Conservation (phyloP, 768 basidiomycete species). For the Mycena metata region DNA sequence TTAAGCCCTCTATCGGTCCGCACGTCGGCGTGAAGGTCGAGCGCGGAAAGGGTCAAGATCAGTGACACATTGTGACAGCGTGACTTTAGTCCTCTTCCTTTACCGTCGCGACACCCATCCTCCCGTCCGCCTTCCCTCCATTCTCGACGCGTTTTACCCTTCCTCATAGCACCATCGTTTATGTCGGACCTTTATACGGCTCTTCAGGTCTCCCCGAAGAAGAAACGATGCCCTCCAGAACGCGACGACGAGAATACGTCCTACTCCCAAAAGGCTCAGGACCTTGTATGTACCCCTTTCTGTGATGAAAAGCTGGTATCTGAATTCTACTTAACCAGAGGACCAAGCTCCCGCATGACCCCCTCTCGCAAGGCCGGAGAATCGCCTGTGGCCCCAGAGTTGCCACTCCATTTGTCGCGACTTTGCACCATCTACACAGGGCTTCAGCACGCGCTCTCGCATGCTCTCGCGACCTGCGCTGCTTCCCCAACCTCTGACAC, state of each 20-base stretch:
- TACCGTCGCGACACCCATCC: conserved; percentile 32
- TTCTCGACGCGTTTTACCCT: conserved; percentile 38
- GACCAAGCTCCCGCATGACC: conserved; percentile 61
- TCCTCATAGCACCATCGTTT: conserved; percentile 19
- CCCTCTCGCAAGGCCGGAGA: conserved; percentile 27
- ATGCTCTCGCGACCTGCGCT: conserved; percentile 87
- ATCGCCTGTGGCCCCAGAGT: conserved; percentile 41
- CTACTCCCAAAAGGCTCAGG: conserved; percentile 80
- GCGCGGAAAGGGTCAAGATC: no score
- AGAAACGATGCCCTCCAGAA: conserved; percentile 70
- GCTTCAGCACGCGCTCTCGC: conserved; percentile 86
- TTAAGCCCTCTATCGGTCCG: no score
- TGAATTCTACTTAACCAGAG: conserved; percentile 23
- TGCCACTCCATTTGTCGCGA: conserved; percentile 73
- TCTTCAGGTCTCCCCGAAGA: conserved; percentile 75
- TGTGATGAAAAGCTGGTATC: conserved; percentile 9
- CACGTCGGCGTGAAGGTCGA: no score
- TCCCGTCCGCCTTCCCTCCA: conserved; percentile 24
- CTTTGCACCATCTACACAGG: conserved; percentile 75
- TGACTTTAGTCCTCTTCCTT: conserved; percentile 1
- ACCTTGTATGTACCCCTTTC: conserved; percentile 53
- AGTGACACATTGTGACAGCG: conserved; percentile 5
- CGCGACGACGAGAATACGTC: conserved; percentile 69
- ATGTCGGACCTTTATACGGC: conserved; percentile 76
- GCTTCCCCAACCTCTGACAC: conserved; percentile 83